phyloP scores from a whole-genome alignment of 257 asterid genomes.

The Salvia miltiorrhiza region DNA sequence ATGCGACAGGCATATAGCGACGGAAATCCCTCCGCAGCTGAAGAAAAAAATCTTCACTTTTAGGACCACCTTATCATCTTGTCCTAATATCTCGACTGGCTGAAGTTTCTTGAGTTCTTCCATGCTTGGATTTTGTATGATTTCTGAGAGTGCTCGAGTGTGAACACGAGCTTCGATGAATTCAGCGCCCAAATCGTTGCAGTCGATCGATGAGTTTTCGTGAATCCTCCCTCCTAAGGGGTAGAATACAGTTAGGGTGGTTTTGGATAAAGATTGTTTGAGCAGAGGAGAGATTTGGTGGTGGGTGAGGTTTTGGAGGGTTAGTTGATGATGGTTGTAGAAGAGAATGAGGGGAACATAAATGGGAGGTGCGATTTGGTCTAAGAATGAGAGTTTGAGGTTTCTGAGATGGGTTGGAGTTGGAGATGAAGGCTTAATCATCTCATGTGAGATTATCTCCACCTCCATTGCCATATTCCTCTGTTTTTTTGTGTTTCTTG shows the following conservation, averaged over 20 bases:
- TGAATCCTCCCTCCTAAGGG: conserved; percentile 8
- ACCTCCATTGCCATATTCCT: not conserved
- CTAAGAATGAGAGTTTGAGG: conserved; percentile 14
- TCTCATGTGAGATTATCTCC: conserved; percentile 18
- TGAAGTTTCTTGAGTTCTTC: conserved; percentile 7
- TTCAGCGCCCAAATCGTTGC: conserved; percentile 15
- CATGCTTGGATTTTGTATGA: not conserved
- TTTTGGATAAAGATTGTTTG: conserved; percentile 7
- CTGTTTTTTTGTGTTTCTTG: too few relatives aligned
- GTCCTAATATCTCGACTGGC: not conserved
- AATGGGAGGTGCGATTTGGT: conserved; percentile 15
- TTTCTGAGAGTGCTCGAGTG: not conserved
- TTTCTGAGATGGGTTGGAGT: conserved; percentile 19
- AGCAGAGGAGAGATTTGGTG: not conserved
- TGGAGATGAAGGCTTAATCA: conserved; percentile 22
- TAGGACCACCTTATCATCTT: not conserved
- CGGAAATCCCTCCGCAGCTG: not conserved
- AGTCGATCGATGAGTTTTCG: not conserved
- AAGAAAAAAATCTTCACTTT: conserved; percentile 1
- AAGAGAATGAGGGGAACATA: conserved; percentile 11
- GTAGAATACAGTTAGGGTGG: conserved; percentile 9
- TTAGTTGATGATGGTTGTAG: conserved; percentile 1
- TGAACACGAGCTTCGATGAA: conserved; percentile 12
- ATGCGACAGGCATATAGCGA: not conserved
- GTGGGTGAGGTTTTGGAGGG: not conserved